Percentiles rank a stretch among this genome's conserved stretches.
Conservation (phyloP, 1,139 yeast genomes). For the Arxiozyma telluris region DNA sequence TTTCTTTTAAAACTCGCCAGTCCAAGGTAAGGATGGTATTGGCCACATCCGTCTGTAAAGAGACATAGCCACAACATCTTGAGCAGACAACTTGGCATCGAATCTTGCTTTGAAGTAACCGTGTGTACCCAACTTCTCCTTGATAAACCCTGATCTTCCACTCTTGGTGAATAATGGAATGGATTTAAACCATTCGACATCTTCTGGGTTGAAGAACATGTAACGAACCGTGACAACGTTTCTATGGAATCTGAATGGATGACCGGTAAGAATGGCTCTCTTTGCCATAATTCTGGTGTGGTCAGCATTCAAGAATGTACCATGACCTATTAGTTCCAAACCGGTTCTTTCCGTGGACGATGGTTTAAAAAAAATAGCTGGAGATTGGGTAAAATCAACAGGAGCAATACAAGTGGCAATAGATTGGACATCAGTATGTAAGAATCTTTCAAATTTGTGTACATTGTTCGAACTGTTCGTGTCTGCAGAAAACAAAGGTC, state of each 20-base stretch:
- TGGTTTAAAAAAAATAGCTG: conserved; percentile 60
- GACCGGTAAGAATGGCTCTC: conserved; percentile 85
- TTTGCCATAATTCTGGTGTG: conserved; percentile 78
- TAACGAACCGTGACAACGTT: conserved; percentile 84
- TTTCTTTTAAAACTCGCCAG: conserved; percentile 6
- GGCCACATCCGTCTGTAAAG: conserved; percentile 94
- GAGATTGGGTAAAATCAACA: conserved; percentile 73
- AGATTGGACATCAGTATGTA: conserved; percentile 66
- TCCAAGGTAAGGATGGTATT: conserved; percentile 33
- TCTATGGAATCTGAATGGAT: conserved; percentile 92
- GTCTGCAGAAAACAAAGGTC: conserved; percentile 77
- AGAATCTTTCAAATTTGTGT: conserved; percentile 74
- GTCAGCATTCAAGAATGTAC: conserved; percentile 81
- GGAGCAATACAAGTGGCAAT: conserved; percentile 90
- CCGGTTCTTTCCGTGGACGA: conserved; percentile 35
- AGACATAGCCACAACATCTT: conserved; percentile 91
- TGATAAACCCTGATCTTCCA: conserved; percentile 89
- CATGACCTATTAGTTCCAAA: conserved; percentile 75
- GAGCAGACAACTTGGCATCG: conserved; percentile 83
- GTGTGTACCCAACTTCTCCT: conserved; percentile 94
- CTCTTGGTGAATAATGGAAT: conserved; percentile 86
- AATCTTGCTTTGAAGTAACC: conserved; percentile 96
- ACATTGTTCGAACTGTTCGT: conserved; percentile 75
- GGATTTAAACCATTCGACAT: conserved; percentile 81
- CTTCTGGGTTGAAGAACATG: conserved; percentile 93